Base-by-base conservation (phyloP, 2,329 filamentous ascomycete species). In the Sarocladiaceae sp. region DNA sequence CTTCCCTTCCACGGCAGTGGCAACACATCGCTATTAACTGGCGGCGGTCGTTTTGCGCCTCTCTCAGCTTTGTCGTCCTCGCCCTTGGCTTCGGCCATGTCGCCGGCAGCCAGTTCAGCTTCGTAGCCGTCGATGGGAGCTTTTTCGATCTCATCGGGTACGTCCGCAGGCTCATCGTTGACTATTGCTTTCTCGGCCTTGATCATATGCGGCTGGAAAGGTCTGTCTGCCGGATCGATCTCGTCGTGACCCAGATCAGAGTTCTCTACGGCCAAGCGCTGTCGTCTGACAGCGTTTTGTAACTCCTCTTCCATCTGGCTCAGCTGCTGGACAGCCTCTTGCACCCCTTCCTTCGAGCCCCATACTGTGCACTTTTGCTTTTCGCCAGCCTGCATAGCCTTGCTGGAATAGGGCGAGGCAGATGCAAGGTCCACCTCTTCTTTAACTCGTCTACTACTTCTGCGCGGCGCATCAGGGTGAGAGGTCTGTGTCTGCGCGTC, bases 1-100 rank as follows among this genome's bases (percentile, higher is more conserved):
- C 90, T 77, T 1, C 91, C 91, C 64, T 83, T 88, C 90, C 90
- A 96, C 0, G 90, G 91, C 18, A 96, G 63, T 19, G 91, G 91
- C 16, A 96, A 70, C 55, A 83, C 87, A 51, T 78, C 78, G 58
- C 88, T 95, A 56, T 96, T 85, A 13, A 95, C 80, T 0, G 89
- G 79, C 6, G 88, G 88, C 11, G 83, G 76, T 45, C 88, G 72
- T 40, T 53, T 60, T 3, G 68, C 65, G 1, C 63, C 66, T n/a
- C 66, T 59, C 10, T 68, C 62, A 1, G 53, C 47, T 2, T 43
- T 42, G 1, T 61, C 59, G 1, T 55, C 55, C 4, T 51, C 48
- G 4, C 34, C 45, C 4, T 51, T 49, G 12, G 48, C 48, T 15
- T 50, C 53, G 6, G 48, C 40, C 4, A 57, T 23, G 34, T 58